Evolutionary conservation across 805 yeast genomes (phyloP).

Genomic region (Wickerhamomyces mucosus): DNA sequence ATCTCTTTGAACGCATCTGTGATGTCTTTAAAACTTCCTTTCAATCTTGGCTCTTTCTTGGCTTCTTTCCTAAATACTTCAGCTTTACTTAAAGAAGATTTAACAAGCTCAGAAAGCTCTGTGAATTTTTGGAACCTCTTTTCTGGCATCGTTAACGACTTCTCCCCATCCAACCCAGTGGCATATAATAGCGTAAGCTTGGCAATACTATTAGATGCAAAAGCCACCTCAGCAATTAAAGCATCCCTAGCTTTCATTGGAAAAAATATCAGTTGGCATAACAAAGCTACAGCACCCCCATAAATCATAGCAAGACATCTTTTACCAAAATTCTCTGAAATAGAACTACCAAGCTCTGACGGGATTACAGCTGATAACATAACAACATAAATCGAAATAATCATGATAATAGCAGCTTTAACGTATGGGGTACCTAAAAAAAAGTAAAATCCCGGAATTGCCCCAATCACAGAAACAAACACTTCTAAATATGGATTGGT

Average conservation of each 20-base stretch:
- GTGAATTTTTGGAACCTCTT: conserved; percentile 24
- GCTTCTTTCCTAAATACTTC: conserved; percentile 30
- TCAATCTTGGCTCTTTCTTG: conserved; percentile 38
- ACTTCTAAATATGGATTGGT: conserved; percentile 32
- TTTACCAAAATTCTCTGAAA: conserved; percentile 35
- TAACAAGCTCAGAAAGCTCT: conserved; percentile 27
- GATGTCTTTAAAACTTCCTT: conserved; percentile 33
- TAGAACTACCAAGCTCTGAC: conserved; percentile 28
- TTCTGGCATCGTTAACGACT: conserved; percentile 20
- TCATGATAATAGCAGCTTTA: conserved; percentile 40
- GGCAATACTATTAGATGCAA: conserved; percentile 30
- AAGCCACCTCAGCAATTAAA: conserved; percentile 31
- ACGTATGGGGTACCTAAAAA: conserved; percentile 37
- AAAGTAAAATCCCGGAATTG: conserved; percentile 36
- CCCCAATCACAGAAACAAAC: conserved; percentile 32
- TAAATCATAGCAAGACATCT: conserved; percentile 40
- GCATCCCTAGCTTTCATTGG: conserved; percentile 40
- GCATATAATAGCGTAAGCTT: conserved; percentile 29
- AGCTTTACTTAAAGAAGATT: conserved; percentile 30
- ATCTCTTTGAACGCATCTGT: conserved; percentile 33
- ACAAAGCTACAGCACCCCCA: conserved; percentile 38
- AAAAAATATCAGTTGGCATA: conserved; percentile 35
- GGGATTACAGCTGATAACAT: conserved; percentile 35
- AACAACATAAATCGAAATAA: conserved; percentile 38
- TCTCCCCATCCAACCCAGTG: conserved; percentile 28